Percentiles rank a stretch among this genome's conserved stretches.
phyloP scores from a whole-genome alignment of 305 asterid species.

The Fraxinus xanthoxyloides region DNA sequence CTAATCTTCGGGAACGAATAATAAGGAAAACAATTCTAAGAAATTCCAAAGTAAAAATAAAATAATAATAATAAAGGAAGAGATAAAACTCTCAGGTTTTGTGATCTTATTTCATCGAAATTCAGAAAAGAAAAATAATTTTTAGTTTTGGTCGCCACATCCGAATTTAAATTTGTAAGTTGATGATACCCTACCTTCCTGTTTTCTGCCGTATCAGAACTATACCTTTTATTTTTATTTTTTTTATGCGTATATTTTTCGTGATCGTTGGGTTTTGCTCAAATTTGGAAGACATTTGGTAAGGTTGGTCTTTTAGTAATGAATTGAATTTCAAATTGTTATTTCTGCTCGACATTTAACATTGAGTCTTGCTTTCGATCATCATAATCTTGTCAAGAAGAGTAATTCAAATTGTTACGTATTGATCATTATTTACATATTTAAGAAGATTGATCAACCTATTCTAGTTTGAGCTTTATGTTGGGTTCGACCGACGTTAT shows the following conservation, averaged over 20 bases:
- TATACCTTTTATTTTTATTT: no score
- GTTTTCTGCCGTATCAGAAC: neutral
- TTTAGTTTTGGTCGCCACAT: neutral
- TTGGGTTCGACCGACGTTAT: no score
- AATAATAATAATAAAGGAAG: neutral
- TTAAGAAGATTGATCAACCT: no score
- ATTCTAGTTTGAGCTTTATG: no score
- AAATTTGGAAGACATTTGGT: neutral
- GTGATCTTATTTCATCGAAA: neutral
- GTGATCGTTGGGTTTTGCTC: neutral
- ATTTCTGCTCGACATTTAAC: neutral
- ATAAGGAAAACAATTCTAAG: neutral
- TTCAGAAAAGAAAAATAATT: neutral
- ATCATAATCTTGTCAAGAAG: neutral
- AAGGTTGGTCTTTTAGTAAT: slow-evolving; percentile 26
- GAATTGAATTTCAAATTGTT: neutral
- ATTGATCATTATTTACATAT: neutral
- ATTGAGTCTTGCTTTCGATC: neutral
- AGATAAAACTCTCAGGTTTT: neutral
- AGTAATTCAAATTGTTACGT: neutral
- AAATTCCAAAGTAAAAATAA: neutral
- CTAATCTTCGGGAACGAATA: neutral
- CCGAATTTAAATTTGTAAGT: neutral
- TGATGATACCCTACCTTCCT: neutral
- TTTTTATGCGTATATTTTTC: neutral